Conservation (phyloP, 2,329 filamentous ascomycete species). For the Aureobasidium sp. region DNA sequence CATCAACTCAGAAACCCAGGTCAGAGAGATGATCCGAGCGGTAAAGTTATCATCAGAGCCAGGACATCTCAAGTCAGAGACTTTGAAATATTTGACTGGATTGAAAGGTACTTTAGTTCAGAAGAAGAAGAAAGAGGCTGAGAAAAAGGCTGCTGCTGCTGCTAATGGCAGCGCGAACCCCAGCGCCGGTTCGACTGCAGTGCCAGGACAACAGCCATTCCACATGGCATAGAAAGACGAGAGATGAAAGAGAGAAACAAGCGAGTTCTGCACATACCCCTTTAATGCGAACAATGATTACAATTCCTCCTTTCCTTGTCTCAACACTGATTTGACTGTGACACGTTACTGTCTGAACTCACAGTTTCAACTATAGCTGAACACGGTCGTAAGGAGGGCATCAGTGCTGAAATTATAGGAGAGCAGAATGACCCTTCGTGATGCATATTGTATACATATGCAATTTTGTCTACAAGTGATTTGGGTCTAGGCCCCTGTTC, state of each 20-base stretch:
- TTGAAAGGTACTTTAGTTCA: constrained; percentile 51
- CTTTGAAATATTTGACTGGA: constrained; percentile 50
- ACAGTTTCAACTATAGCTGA: no score
- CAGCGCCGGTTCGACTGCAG: not conserved
- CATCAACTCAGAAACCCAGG: constrained; percentile 53
- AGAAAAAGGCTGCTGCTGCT: constrained; percentile 1
- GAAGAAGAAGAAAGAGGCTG: constrained; percentile 36
- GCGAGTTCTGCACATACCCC: not conserved
- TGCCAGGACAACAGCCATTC: not conserved
- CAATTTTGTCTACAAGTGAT: not conserved
- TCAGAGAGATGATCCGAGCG: constrained; percentile 57
- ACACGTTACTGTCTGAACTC: not conserved
- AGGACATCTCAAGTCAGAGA: constrained; percentile 45
- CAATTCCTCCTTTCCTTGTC: not conserved
- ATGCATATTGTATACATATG: not conserved
- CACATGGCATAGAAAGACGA: not conserved
- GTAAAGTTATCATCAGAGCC: constrained; percentile 53
- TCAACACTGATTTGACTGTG: not conserved
- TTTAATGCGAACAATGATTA: not conserved
- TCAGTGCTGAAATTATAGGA: not conserved
- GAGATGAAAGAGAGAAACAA: not conserved
- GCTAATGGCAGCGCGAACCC: not conserved
- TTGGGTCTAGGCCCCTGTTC: not conserved
- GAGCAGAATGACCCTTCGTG: not conserved
- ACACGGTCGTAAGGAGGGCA: no score